Conservation (phyloP, 208 protist genomes). For the Acanthamoeba polyphaga region DNA sequence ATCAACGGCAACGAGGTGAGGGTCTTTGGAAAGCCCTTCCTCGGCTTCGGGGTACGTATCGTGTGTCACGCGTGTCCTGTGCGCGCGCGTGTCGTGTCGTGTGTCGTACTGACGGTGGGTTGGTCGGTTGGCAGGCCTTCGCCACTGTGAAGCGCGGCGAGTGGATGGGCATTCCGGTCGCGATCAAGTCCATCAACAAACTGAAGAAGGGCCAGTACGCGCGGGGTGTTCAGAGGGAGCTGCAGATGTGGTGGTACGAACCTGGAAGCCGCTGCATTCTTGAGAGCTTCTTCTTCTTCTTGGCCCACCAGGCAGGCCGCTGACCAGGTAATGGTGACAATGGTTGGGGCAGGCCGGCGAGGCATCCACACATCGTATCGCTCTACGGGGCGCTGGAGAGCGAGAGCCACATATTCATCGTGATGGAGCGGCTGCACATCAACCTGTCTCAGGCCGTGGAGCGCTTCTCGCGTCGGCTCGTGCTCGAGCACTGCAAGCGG, state of each 20-base stretch:
- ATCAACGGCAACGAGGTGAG: slow-evolving; percentile 23
- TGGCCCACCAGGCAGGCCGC: neutral
- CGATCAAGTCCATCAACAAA: slow-evolving; percentile 75
- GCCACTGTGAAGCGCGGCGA: slow-evolving; percentile 54
- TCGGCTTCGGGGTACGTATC: neutral
- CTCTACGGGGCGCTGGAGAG: slow-evolving; percentile 68
- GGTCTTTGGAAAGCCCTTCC: slow-evolving; percentile 23
- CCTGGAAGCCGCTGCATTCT: neutral
- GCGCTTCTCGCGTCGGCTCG: neutral
- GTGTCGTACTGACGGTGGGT: neutral
- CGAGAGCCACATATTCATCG: slow-evolving; percentile 50
- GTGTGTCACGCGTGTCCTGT: neutral
- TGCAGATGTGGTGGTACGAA: slow-evolving; percentile 59
- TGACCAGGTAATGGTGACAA: neutral
- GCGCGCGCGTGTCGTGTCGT: neutral
- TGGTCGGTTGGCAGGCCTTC: slow-evolving; percentile 18
- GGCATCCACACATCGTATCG: slow-evolving; percentile 65
- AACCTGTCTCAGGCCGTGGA: slow-evolving; percentile 33
- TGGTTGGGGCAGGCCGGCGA: neutral
- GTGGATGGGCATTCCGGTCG: slow-evolving; percentile 58
- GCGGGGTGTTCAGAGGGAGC: slow-evolving; percentile 48
- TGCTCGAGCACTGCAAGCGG: neutral
- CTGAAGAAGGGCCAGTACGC: slow-evolving; percentile 74
- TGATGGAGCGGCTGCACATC: slow-evolving; percentile 74
- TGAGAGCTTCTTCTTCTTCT: neutral